These are phyloP conservation scores for Phytophthora brassicae DNA, from an alignment of 352 stramenopile species.

Conservation along the genomic window DNA sequence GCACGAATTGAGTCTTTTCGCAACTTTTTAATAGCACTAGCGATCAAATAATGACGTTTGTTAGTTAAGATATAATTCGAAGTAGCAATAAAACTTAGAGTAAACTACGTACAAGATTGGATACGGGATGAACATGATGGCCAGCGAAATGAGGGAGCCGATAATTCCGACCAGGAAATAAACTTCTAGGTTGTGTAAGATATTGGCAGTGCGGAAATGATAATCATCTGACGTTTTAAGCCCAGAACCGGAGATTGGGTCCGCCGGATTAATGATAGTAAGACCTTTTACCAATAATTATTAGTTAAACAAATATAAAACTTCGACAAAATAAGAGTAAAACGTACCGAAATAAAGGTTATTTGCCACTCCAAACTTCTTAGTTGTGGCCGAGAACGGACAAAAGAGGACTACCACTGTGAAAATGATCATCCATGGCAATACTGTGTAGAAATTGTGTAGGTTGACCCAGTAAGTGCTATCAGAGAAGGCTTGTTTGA, in stretches of 20 bases:
- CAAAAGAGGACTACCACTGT: constrained; percentile 58
- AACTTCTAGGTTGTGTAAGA: constrained; percentile 62
- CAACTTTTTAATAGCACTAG: constrained; percentile 59
- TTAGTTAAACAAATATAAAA: too few species aligned
- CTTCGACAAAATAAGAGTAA: too few species aligned
- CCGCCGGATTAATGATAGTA: constrained; percentile 70
- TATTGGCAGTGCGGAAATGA: constrained; percentile 55
- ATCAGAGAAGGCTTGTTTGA: constrained; percentile 59
- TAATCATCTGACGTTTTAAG: constrained; percentile 55
- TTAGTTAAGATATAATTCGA: constrained; percentile 8
- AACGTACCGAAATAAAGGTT: constrained; percentile 78
- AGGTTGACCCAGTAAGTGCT: constrained; percentile 67
- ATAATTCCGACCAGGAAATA: constrained; percentile 72
- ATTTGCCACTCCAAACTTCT: constrained; percentile 80
- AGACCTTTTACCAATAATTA: constrained; percentile 38
- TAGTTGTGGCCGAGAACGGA: constrained; percentile 69
- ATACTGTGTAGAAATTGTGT: constrained; percentile 63
- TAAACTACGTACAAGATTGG: constrained; percentile 66
- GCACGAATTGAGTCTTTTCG: constrained; percentile 43
- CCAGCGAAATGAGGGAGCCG: constrained; percentile 59
- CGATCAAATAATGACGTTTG: neutral
- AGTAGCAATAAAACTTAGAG: neutral
- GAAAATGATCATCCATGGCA: constrained; percentile 79
- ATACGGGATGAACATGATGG: constrained; percentile 74
- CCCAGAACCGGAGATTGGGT: constrained; percentile 41